Conservation (phyloP, 768 basidiomycete genomes). For the Termitomyces sp. region DNA sequence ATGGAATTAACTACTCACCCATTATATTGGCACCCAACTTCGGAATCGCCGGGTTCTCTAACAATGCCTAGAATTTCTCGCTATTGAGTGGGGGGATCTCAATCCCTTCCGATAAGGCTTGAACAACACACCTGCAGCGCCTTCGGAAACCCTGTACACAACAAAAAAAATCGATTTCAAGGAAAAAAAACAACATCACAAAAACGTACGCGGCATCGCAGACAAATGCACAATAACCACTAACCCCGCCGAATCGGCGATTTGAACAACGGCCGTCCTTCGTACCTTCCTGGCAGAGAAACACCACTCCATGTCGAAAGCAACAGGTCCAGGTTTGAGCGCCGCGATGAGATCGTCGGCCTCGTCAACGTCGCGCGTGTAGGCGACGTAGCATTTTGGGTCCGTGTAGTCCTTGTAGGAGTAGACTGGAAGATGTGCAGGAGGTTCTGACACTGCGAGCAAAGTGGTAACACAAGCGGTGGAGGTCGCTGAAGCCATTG, state of each 20-base stretch:
- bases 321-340: constrained; percentile 24
- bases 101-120: too few species aligned
- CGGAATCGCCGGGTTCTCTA: constrained; percentile 23
- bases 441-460: not conserved
- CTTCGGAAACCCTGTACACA: constrained; percentile 22
- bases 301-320: constrained; percentile 30
- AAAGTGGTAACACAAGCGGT: not conserved
- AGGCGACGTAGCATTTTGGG: constrained; percentile 20
- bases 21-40: constrained; percentile 29
- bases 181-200: not conserved
- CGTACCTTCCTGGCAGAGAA: constrained; percentile 15
- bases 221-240: constrained; percentile 27
- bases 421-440: constrained; percentile 16
- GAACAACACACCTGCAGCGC: constrained; percentile 17
- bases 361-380: constrained; percentile 23
- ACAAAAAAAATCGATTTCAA: not conserved
- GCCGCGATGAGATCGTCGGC: constrained; percentile 23
- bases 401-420: constrained; percentile 23
- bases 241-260: constrained; percentile 23
- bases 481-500: not conserved
- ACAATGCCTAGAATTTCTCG: constrained; percentile 17
- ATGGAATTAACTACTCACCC: constrained; percentile 14
- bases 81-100: not conserved
- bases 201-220: constrained; percentile 22
- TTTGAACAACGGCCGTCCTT: constrained; percentile 24